Evolutionary conservation across 2,329 filamentous ascomycete genomes (phyloP).

Genomic region (Exophiala aquamarina): DNA sequence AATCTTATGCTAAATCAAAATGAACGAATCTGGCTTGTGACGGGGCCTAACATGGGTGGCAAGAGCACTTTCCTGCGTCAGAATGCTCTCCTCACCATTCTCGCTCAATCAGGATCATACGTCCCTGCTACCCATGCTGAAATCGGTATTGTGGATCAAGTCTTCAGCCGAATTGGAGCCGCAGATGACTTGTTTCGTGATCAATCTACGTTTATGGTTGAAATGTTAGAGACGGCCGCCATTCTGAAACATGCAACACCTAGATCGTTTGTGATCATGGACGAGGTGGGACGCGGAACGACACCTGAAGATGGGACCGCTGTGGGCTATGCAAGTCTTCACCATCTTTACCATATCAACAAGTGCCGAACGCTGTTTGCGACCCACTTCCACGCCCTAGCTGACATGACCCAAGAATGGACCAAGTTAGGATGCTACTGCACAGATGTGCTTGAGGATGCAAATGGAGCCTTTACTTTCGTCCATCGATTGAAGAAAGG

Average conservation of each 20-base stretch:
- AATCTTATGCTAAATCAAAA: conserved; percentile 79
- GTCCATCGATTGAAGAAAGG: conserved; percentile 78
- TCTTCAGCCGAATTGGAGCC: conserved; percentile 90
- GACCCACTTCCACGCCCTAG: conserved; percentile 87
- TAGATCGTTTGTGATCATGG: conserved; percentile 93
- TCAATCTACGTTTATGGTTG: conserved; percentile 98
- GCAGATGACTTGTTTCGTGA: conserved; percentile 93
- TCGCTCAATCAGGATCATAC: conserved; percentile 89
- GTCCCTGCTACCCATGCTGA: conserved; percentile 85
- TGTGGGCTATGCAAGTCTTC: conserved; percentile 82
- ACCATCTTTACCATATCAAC: conserved; percentile 78
- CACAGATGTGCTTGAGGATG: conserved; percentile 80
- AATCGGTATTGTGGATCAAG: conserved; percentile 89
- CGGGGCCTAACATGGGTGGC: conserved; percentile 95
- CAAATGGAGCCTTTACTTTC: conserved; percentile 73
- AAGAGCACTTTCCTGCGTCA: conserved; percentile 96
- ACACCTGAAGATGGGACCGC: conserved; percentile 90
- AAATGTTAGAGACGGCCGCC: conserved; percentile 94
- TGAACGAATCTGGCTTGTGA: conserved; percentile 69
- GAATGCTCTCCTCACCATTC: conserved; percentile 89
- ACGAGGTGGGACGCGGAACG: conserved; percentile 92
- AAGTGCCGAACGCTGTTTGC: conserved; percentile 82
- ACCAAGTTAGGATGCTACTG: conserved; percentile 72
- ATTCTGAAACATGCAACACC: conserved; percentile 84
- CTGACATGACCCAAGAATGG: conserved; percentile 68